Conservation (phyloP, 176 grass and related monocot species). For the Lolium perenne region DNA sequence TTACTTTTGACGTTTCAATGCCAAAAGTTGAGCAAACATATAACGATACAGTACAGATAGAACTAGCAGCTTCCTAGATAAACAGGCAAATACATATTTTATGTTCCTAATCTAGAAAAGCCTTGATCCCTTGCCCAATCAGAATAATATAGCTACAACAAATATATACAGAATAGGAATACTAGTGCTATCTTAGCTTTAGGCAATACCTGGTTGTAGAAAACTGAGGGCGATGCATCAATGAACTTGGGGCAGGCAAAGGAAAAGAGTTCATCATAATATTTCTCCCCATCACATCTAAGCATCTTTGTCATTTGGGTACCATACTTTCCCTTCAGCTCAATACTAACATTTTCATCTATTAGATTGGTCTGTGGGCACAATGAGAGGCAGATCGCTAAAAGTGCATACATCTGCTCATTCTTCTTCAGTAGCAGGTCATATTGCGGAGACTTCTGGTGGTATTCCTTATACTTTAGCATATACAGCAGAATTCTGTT, state of each 20-base stretch:
- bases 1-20: constrained; percentile 3
- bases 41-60: neutral
- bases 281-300: constrained; percentile 80
- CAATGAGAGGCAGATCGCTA: constrained; percentile 89
- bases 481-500: constrained; percentile 96
- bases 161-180: neutral
- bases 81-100: neutral
- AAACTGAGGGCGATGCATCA: constrained; percentile 69
- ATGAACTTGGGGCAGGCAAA: constrained; percentile 98
- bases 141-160: neutral
- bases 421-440: constrained; percentile 95
- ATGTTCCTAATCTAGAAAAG: constrained; percentile 9
- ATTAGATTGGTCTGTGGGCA: constrained; percentile 79
- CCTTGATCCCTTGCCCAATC: neutral
- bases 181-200: constrained; percentile 2
- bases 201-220: constrained; percentile 85
- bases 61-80: constrained; percentile 6
- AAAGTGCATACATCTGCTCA: constrained; percentile 94
- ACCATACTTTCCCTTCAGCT: constrained; percentile 93
- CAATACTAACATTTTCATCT: constrained; percentile 80
- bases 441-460: constrained; percentile 89
- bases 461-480: constrained; percentile 84
- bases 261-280: constrained; percentile 87
- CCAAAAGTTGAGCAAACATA: constrained; percentile 5
- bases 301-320: constrained; percentile 97